These are phyloP conservation scores for Boletus sensibilis DNA, from an alignment of 768 basidiomycete genomes.

Conservation along the genomic window DNA sequence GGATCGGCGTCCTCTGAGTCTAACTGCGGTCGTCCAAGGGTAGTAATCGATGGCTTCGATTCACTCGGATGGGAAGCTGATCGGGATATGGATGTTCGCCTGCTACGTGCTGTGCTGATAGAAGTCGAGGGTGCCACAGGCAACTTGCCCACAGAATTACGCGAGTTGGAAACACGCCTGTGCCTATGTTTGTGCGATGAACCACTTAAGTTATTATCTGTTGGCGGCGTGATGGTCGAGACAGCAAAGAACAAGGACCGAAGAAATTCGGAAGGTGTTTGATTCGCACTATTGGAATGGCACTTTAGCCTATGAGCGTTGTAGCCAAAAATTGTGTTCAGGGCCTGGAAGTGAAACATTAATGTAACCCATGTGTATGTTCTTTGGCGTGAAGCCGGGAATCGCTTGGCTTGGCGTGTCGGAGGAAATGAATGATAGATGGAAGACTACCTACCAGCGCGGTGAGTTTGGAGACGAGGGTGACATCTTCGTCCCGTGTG, in stretches of 20 bases:
- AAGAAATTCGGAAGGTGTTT: constrained; percentile 32
- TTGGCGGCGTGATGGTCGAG: constrained; percentile 16
- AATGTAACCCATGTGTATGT: constrained; percentile 1
- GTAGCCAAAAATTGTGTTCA: constrained; percentile 59
- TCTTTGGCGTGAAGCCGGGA: not conserved
- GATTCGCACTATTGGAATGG: constrained; percentile 22
- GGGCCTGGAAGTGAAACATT: constrained; percentile 42
- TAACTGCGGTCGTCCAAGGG: constrained; percentile 15
- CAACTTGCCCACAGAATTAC: constrained; percentile 18
- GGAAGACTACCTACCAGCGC: constrained; percentile 43
- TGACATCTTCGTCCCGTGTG: constrained; percentile 63
- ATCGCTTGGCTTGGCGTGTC: constrained; percentile 5
- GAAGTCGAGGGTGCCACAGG: constrained; percentile 15
- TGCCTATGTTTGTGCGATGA: constrained; percentile 19
- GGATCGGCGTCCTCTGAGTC: constrained; percentile 13
- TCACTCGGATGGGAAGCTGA: constrained; percentile 22
- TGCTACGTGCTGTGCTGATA: constrained; percentile 25
- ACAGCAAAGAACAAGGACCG: constrained; percentile 38
- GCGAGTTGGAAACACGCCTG: constrained; percentile 21
- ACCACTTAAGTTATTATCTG: constrained; percentile 11
- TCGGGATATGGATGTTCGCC: constrained; percentile 26
- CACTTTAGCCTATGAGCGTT: constrained; percentile 57
- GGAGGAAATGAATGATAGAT: not conserved
- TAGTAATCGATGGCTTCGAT: constrained; percentile 14
- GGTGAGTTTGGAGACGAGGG: constrained; percentile 55